Evolutionary conservation across 208 protist genomes (phyloP), one percentile per base, ranked within the genome.

Genomic region (Leishmania major): DNA sequence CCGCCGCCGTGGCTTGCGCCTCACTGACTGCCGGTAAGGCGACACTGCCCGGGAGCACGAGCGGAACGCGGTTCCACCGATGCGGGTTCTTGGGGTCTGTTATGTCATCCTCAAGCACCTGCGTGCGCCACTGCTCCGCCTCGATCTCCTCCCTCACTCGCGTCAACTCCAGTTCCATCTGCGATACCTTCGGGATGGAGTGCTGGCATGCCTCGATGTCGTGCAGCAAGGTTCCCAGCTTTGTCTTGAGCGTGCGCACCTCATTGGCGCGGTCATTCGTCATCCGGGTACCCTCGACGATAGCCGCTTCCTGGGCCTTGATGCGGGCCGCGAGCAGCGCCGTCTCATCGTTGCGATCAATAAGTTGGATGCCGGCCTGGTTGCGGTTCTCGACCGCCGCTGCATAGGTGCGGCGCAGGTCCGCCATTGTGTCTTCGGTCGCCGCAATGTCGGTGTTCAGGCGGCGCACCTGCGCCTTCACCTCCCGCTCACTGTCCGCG

Each of bases 291-390:
- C 98, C 98, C 49, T 98, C 90, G 47, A 86, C 85, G 37, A 99
- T 90, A 57, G 96, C 95, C 73, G 85, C 82, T 78, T 99, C 96
- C 86, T 99, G 96, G 5, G 98, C 92, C 80, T 98, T 98, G 13
- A 94, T 86, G 79, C 99, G 98, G 82, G 99, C 97, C 79, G 97
- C 88, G 45, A 99, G 89, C 53, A 99, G 97, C 81, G 94, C 97
- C 31, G 99, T 90, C 87, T 99, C 97, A 84, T 99, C 98, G 86
- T 99, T 99, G 60, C 97, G 91, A 84, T 99, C 98, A 84, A 99
- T 97, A 49, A 99, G 89, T 84, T 99, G 97, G 59, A 99, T 92
- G n/a, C 98, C 98, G 62, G 95, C 92, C 80, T 96, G 91, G 82
- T 99, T 99, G 78, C 98, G 90, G 25, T 87, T 91, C 81, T 99